Percentiles rank a stretch among this genome's conserved stretches.
Evolutionary conservation across 2,329 filamentous ascomycete species (phyloP).

Genomic region (Escovopsis sp.): DNA sequence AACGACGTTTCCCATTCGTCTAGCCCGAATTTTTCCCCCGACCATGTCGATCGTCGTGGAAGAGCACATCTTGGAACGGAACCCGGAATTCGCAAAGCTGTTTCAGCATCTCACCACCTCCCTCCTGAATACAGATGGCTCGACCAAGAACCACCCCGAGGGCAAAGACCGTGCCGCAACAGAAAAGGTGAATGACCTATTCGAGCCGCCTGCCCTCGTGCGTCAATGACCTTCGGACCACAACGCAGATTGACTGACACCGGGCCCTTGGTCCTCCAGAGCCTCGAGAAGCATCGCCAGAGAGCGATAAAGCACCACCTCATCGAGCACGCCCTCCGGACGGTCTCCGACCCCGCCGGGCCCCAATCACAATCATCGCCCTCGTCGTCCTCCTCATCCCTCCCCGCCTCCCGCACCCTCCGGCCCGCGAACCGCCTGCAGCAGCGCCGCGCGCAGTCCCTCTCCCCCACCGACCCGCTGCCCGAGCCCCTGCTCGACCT

Average conservation of each 20-base stretch:
- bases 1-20: not conserved
- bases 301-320: constrained; percentile 34
- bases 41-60: constrained; percentile 46
- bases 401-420: constrained; percentile 5
- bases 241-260: not conserved
- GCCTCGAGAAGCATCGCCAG: constrained; percentile 34
- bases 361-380: constrained; percentile 6
- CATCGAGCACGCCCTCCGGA: constrained; percentile 34
- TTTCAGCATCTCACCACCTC: constrained; percentile 39
- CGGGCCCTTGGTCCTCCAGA: constrained; percentile 17
- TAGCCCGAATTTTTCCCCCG: not conserved
- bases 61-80: constrained; percentile 35
- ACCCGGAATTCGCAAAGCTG: constrained; percentile 45
- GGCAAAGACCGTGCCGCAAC: constrained; percentile 35
- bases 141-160: constrained; percentile 36
- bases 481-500: constrained; percentile 36
- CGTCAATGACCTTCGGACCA: too few species aligned
- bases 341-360: constrained; percentile 15
- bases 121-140: constrained; percentile 42
- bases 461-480: constrained; percentile 9
- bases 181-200: constrained; percentile 26
- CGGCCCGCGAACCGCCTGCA: constrained; percentile 5
- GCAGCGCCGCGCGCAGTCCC: too few species aligned
- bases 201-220: not conserved
- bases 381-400: constrained; percentile 9